Percentiles rank a stretch among this genome's conserved stretches.
These are phyloP conservation scores for Pulveroboletus ravenelii DNA, from an alignment of 768 basidiomycete species.

Conservation along the genomic window DNA sequence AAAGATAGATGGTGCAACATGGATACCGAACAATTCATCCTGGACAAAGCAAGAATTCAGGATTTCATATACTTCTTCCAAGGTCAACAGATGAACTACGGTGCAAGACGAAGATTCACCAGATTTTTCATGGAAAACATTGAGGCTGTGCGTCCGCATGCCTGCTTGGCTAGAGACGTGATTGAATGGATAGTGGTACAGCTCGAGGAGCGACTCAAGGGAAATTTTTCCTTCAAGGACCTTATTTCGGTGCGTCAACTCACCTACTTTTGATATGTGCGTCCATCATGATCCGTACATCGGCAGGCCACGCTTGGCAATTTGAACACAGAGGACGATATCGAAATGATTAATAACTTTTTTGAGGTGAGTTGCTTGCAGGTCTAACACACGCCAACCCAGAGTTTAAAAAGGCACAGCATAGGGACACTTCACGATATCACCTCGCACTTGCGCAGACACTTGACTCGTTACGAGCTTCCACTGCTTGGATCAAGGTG, in stretches of 20 bases:
- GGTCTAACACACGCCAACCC: neutral
- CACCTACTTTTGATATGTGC: neutral
- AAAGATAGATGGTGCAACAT: constrained; percentile 52
- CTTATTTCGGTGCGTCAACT: constrained; percentile 46
- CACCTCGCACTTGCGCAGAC: constrained; percentile 59
- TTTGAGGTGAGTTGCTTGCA: constrained; percentile 54
- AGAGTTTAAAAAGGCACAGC: constrained; percentile 31
- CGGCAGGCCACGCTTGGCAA: constrained; percentile 35
- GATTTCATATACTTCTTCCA: constrained; percentile 63
- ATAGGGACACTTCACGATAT: constrained; percentile 68
- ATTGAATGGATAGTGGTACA: constrained; percentile 21
- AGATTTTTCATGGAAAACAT: constrained; percentile 70
- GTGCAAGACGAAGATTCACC: constrained; percentile 48
- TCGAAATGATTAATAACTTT: constrained; percentile 57
- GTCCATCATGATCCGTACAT: constrained; percentile 8
- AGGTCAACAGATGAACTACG: constrained; percentile 52
- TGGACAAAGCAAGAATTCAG: constrained; percentile 50
- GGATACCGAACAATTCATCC: constrained; percentile 59
- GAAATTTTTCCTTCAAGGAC: constrained; percentile 54
- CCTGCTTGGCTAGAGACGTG: neutral
- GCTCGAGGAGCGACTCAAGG: constrained; percentile 66
- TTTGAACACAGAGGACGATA: constrained; percentile 67
- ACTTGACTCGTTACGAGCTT: constrained; percentile 62
- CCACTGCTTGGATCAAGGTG: constrained; percentile 60
- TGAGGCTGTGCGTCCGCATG: constrained; percentile 42